Percentiles rank a stretch among this genome's conserved stretches.
These are phyloP conservation scores for Mortierella sp. DNA, from an alignment of 371 early-diverging fungal genomes.

Conservation along the genomic window DNA sequence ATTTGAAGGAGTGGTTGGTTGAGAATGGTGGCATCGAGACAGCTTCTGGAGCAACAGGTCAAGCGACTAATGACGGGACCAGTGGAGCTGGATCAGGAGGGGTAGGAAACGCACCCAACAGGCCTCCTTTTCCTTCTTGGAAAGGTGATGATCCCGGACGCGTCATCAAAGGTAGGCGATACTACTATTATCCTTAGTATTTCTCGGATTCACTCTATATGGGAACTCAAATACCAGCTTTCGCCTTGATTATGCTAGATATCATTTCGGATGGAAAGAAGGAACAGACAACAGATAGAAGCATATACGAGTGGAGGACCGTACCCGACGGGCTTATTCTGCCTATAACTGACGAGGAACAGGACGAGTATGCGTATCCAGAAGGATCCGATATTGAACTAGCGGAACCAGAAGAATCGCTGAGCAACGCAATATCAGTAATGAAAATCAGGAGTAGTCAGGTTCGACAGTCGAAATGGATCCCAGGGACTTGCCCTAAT, in stretches of 20 bases:
- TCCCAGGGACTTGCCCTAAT: conserved; percentile 29
- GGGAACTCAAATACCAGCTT: neutral
- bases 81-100: conserved; percentile 6
- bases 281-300: neutral
- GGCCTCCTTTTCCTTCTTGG: conserved; percentile 44
- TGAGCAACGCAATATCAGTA: no score
- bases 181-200: neutral
- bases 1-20: conserved; percentile 35
- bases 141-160: conserved; percentile 46
- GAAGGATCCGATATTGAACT: conserved; percentile 31
- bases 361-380: conserved; percentile 52
- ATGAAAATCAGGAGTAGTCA: no score
- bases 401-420: no score
- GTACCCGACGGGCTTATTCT: conserved; percentile 37
- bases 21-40: conserved; percentile 38
- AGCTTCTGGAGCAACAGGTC: conserved; percentile 1
- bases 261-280: conserved; percentile 30
- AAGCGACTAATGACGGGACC: neutral
- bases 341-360: conserved; percentile 49
- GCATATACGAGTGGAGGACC: conserved; percentile 46
- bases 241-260: conserved; percentile 14
- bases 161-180: conserved; percentile 36
- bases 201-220: neutral
- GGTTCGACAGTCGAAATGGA: conserved; percentile 25
- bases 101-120: conserved; percentile 11